These are phyloP conservation scores for Didymosphaeria variabile DNA, from an alignment of 2,329 filamentous ascomycete genomes.

Conservation along the genomic window DNA sequence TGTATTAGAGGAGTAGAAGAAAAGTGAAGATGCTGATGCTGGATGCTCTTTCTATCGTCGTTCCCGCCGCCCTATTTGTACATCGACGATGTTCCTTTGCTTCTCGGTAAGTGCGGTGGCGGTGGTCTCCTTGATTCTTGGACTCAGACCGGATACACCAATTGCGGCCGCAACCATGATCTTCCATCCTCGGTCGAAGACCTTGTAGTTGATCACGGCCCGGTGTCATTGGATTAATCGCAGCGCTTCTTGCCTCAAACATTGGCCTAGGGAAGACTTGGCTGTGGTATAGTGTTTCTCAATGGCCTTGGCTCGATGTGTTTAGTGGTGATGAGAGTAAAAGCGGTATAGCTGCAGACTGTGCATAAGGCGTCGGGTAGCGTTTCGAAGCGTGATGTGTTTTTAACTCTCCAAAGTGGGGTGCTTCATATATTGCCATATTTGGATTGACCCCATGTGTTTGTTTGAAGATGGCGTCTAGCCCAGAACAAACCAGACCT, in stretches of 20 bases:
- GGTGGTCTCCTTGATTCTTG: conserved; percentile 5
- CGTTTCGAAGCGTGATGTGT: conserved; percentile 15
- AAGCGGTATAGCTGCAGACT: background rate
- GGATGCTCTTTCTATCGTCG: conserved; percentile 11
- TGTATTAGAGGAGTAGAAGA: conserved; percentile 13
- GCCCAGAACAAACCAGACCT: background rate
- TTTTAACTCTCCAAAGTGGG: conserved; percentile 1
- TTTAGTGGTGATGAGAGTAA: background rate
- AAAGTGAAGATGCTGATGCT: conserved; percentile 15
- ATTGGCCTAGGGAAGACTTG: conserved; percentile 16
- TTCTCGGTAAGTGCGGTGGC: background rate
- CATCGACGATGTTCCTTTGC: background rate
- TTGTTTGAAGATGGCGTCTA: conserved; percentile 1
- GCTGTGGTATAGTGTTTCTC: conserved; percentile 21
- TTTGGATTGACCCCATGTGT: conserved; percentile 7
- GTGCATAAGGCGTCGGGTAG: background rate
- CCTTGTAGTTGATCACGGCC: background rate
- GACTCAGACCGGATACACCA: conserved; percentile 9
- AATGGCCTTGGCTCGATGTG: conserved; percentile 14
- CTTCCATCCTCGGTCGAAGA: conserved; percentile 8
- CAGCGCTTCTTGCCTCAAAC: conserved; percentile 21
- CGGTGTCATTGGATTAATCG: background rate
- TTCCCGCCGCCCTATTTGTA: conserved; percentile 12
- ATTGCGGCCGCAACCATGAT: background rate
- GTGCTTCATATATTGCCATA: conserved; percentile 12